phyloP scores from a whole-genome alignment of 2,329 filamentous ascomycete genomes.

The Trichophyton mentagrophytes region DNA sequence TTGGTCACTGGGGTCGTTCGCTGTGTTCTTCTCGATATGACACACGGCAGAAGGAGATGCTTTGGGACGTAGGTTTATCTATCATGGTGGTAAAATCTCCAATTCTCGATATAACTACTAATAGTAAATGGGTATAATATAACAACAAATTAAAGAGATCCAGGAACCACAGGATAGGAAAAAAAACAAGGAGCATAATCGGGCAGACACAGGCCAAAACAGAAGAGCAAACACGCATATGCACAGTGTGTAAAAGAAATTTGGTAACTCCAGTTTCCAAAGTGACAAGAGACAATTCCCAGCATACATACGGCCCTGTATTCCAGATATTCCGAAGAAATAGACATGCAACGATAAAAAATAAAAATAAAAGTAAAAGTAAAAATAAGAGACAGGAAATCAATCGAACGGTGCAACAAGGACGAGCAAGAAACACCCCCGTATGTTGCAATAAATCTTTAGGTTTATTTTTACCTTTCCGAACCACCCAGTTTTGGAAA shows the following conservation, averaged over 20 bases:
- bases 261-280: slow-evolving; percentile 1
- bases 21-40: not conserved
- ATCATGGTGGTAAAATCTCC: not conserved
- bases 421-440: not conserved
- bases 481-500: not conserved
- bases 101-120: not conserved
- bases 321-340: not conserved
- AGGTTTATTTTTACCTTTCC: slow-evolving; percentile 1
- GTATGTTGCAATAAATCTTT: not conserved
- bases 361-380: not conserved
- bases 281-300: not conserved
- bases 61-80: too few species aligned
- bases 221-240: not conserved
- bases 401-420: not conserved
- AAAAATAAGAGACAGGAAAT: not conserved
- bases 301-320: slow-evolving; percentile 3
- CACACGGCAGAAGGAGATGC: not conserved
- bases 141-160: not conserved
- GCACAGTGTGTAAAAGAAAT: not conserved
- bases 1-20: not conserved
- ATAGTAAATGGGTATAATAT: slow-evolving; percentile 1
- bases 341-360: not conserved
- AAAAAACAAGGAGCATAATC: not conserved
- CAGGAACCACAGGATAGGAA: not conserved
- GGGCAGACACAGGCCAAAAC: not conserved